Conservation (phyloP, 306 rosid genomes). For the Trifolium pratense region DNA sequence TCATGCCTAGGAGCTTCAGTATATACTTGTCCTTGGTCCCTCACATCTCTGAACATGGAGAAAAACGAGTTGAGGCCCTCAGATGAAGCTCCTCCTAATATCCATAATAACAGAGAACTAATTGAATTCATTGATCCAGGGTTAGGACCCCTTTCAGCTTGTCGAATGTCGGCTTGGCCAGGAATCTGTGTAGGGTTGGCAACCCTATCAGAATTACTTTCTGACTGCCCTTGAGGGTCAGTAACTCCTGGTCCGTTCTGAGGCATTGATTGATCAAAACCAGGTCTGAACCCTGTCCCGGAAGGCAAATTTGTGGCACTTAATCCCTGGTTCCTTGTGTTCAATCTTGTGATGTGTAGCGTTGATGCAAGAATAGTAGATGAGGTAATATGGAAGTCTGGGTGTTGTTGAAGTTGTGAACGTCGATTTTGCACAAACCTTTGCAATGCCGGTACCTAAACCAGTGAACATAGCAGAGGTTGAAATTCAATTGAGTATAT, state of each 20-base stretch:
- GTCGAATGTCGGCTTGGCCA: slow-evolving; percentile 59
- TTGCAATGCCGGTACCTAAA: slow-evolving; percentile 91
- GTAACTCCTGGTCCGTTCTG: slow-evolving; percentile 51
- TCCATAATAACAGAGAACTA: slow-evolving; percentile 87
- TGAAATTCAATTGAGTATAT: slow-evolving; percentile 28
- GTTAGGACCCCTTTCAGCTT: slow-evolving; percentile 70
- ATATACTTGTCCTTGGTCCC: slow-evolving; percentile 85
- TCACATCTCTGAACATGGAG: slow-evolving; percentile 88
- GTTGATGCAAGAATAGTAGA: slow-evolving; percentile 96
- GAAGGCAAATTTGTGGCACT: slow-evolving; percentile 51
- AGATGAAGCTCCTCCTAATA: slow-evolving; percentile 90
- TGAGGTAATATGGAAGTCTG: slow-evolving; percentile 96
- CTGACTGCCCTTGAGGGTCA: slow-evolving; percentile 53
- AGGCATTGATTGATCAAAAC: slow-evolving; percentile 51
- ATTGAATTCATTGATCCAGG: slow-evolving; percentile 77
- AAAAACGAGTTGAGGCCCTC: slow-evolving; percentile 86
- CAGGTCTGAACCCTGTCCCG: slow-evolving; percentile 64
- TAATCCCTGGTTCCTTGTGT: slow-evolving; percentile 74
- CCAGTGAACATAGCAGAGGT: slow-evolving; percentile 17
- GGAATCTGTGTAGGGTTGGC: slow-evolving; percentile 57
- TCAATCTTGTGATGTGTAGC: slow-evolving; percentile 94
- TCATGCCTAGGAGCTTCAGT: slow-evolving; percentile 55
- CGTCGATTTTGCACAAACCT: slow-evolving; percentile 92
- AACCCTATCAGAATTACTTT: slow-evolving; percentile 52
- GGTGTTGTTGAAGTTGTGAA: slow-evolving; percentile 89